Base-by-base conservation (phyloP, 441 rosid genomes). In the Aleurites moluccanus region DNA sequence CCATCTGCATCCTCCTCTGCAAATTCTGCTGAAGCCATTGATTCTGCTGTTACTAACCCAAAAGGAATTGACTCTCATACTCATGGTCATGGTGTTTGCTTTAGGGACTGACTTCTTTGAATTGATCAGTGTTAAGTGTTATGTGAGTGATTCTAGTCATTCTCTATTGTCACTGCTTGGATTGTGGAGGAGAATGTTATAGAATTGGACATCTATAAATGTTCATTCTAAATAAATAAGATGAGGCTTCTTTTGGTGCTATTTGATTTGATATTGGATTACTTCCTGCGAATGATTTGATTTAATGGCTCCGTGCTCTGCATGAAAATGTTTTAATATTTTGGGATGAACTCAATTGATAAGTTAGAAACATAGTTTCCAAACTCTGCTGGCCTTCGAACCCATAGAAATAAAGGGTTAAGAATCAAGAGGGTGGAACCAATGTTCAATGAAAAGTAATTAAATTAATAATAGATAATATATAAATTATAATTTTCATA, bases 91-190 rank as follows among this genome's bases (percentile, higher is more conserved):
- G 73, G 18, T 7, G 28, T 28, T 44, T 33, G 21, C 70, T 64
- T 13, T 61, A 67, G 50, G 35, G 13, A 47, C 44, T 73, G 52
- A 64, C 13, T 62, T 60, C 59, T n/a, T 6, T 53, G 18, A 25
- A 42, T 44, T 77, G 21, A 10, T 47, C 21, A 44, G 18, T 23
- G 52, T 40, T 60, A 6, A 14, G 21, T 56, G 25, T 61, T 23
- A 27, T 69, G 23, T 75, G 65, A 66, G n/a, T 28, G 71, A 55
- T 40, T 56, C 42, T 69, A 44, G 35, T 28, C 35, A 44, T n/a
- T 52, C 73, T 57, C 33, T 56, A 59, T 6, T 57, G 38, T 63
- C 47, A 35, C 47, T 40, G 14, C 67, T 30, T 33, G n/a, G 64
- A 61, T 28, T 30, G 33, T 59, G 64, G 11, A 62, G 33, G 66